phyloP scores from a whole-genome alignment of 192 early-diverging fungal genomes.

The Coemansia sp. region DNA sequence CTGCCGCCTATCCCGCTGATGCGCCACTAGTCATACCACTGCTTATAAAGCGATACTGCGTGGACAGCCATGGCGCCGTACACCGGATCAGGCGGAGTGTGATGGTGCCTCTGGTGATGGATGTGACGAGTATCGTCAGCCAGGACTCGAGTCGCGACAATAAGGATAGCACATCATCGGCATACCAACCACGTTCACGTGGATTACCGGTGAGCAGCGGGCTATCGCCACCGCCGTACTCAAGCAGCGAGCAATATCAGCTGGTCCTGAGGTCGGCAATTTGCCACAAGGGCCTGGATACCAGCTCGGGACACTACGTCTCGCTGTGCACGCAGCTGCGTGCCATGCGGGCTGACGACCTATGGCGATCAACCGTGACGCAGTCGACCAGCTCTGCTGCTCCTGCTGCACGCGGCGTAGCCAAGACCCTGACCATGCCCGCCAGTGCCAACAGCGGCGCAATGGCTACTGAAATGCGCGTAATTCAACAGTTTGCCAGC shows the following conservation, averaged over 20 bases:
- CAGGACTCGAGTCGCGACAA: conserved; percentile 12
- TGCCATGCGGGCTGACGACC: neutral
- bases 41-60: conserved; percentile 69
- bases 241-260: conserved; percentile 42
- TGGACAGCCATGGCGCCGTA: conserved; percentile 41
- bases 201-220: neutral
- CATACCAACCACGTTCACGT: neutral
- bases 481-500: too few species aligned
- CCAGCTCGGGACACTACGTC: conserved; percentile 60
- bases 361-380: neutral
- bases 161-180: conserved; percentile 6
- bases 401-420: neutral
- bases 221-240: conserved; percentile 40
- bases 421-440: neutral
- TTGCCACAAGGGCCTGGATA: conserved; percentile 59
- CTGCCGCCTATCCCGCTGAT: conserved; percentile 60
- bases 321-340: conserved; percentile 39
- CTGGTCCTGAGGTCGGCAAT: conserved; percentile 60
- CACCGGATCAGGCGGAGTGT: conserved; percentile 57
- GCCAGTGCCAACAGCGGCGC: neutral
- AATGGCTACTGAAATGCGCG: too few species aligned
- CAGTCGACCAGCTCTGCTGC: neutral
- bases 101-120: conserved; percentile 54
- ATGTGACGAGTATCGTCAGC: conserved; percentile 31
- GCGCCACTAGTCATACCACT: conserved; percentile 66